Conservation (phyloP, 163 green algal genomes). For the Chlorella variabilis region DNA sequence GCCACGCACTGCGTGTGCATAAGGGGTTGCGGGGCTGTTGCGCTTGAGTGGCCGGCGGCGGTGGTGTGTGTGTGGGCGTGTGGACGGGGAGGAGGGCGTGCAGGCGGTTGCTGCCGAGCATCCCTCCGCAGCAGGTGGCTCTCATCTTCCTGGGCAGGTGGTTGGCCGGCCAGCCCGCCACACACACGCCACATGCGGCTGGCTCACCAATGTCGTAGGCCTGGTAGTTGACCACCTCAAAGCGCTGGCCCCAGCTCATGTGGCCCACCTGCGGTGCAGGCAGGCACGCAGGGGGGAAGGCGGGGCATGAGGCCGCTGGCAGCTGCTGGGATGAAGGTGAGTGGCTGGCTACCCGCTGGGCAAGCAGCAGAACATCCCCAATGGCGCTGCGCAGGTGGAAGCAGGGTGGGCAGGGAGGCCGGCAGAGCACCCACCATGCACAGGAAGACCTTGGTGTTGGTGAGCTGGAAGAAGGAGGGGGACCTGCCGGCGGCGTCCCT, state of each 20-base stretch:
- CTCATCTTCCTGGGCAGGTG: no score
- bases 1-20: constrained; percentile 36
- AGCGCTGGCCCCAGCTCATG: constrained; percentile 56
- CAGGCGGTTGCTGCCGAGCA: no score
- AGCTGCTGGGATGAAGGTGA: no score
- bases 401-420: no score
- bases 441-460: constrained; percentile 59
- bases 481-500: constrained; percentile 31
- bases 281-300: background rate
- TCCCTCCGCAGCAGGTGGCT: no score
- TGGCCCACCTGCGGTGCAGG: constrained; percentile 30
- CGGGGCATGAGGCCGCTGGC: background rate
- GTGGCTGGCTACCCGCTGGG: no score
- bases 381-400: no score
- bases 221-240: constrained; percentile 50
- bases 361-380: no score
- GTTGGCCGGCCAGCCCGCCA: no score
- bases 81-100: no score
- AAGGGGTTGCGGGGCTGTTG: background rate
- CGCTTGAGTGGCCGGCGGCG: no score
- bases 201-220: constrained; percentile 52
- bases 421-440: constrained; percentile 39
- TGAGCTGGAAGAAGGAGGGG: constrained; percentile 34
- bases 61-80: background rate
- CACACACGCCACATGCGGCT: background rate